phyloP scores from a whole-genome alignment of 1,139 yeast species.

The Yarrowia galli region DNA sequence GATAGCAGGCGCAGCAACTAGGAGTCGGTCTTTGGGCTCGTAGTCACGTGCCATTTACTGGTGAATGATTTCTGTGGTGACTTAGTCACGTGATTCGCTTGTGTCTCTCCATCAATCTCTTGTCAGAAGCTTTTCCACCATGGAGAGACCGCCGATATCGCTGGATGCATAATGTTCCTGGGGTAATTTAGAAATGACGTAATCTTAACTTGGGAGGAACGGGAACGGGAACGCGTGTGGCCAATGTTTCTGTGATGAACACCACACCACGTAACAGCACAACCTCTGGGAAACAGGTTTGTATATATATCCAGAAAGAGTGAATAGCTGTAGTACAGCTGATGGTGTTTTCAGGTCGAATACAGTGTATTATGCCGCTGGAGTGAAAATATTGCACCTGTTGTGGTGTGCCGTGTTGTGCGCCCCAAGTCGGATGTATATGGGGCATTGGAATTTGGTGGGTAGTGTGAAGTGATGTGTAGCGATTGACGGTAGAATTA shows the following conservation, averaged over 20 bases:
- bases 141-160: conserved; percentile 12
- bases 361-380: no score
- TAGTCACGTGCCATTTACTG: neutral
- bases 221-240: neutral
- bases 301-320: no score
- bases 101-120: neutral
- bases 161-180: conserved; percentile 6
- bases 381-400: neutral
- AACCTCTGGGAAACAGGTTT: no score
- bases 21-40: no score
- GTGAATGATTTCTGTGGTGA: neutral
- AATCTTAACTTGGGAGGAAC: neutral
- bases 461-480: no score
- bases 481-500: no score
- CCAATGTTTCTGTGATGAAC: no score
- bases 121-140: neutral
- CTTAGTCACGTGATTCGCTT: neutral
- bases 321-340: no score
- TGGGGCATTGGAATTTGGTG: neutral
- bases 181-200: conserved; percentile 9
- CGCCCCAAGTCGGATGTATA: neutral
- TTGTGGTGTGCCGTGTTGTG: neutral
- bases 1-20: neutral
- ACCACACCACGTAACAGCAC: no score
- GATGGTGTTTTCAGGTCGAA: no score